Evolutionary conservation across 2,329 filamentous ascomycete species (phyloP), one percentile per base, ranked within the genome.

Genomic region (Trichophyton benhamiae): DNA sequence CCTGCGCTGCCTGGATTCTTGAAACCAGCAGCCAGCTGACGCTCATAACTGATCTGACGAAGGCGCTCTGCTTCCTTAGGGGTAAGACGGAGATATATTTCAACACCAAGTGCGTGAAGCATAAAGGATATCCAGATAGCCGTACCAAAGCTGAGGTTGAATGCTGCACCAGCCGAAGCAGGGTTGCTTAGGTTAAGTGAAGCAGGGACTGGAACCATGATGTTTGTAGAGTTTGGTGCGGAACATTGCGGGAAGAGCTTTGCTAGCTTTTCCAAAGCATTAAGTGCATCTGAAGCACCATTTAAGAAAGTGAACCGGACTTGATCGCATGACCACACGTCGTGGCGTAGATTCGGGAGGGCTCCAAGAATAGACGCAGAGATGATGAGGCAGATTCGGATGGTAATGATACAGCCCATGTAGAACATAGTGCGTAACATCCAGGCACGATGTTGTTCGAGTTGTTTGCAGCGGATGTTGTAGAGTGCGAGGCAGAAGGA

Each of bases 401-500:
- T 62, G 11, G 70, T 72, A 60, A 72, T 70, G 41, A 62, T 66
- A 27, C 52, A 55, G 3, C 58, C 44, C 62, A 70, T 63, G 57
- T 79, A 78, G 44, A 79, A 72, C 79, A 79, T 80, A 6, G 79
- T 75, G 22, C 83, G 70, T 33, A 86, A 66, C 83, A 86, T 86
- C 83, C 83, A 86, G 2, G 81, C 81, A 1, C 83, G 77, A 63
- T 86, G 83, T 66, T 85, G 79, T 36, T 85, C 82, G 57, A 87
- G 82, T 67, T 85, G 83, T 1, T 85, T 70, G 1, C 75, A 72
- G 68, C 82, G 84, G 69, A 86, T 79, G 64, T 84, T 84, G 68
- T 79, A 73, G 33, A 82, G 73, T 1, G 71, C 77, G 0, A 82
- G 66, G 0, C 77, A 59, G 0, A 58, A 58, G 17, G 44, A 57